phyloP scores from a whole-genome alignment of 352 stramenopile species.

The Elongisporangium anandrum region DNA sequence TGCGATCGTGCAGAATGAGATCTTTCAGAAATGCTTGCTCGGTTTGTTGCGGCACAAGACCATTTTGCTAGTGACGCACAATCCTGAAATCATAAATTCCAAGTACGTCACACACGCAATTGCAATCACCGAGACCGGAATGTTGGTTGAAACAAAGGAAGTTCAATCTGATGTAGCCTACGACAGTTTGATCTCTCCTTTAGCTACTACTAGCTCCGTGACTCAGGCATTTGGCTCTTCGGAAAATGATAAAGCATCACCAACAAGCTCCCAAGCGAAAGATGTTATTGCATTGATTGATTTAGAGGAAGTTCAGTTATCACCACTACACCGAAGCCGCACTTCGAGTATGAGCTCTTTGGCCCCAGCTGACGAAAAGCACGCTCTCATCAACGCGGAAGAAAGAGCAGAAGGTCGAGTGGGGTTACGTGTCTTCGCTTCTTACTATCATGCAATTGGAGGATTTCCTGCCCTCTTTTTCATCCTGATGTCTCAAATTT shows the following conservation, averaged over 20 bases:
- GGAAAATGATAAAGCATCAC: constrained; percentile 12
- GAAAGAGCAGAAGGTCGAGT: constrained; percentile 23
- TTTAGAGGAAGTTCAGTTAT: too few species aligned
- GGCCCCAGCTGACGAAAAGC: too few species aligned
- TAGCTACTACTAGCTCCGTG: constrained; percentile 6
- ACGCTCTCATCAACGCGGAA: constrained; percentile 21
- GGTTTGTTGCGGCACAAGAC: constrained; percentile 43
- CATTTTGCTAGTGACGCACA: constrained; percentile 55
- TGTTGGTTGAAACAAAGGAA: constrained; percentile 10
- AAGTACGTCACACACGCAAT: constrained; percentile 16
- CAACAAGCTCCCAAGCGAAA: constrained; percentile 4
- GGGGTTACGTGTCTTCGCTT: constrained; percentile 23
- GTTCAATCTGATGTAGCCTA: constrained; percentile 7
- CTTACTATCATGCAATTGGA: constrained; percentile 38
- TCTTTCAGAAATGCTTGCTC: constrained; percentile 67
- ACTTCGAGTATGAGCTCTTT: too few species aligned
- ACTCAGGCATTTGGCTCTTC: constrained; percentile 1
- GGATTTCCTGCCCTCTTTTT: constrained; percentile 24
- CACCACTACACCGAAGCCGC: too few species aligned
- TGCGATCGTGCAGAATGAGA: constrained; percentile 65
- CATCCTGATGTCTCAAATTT: constrained; percentile 48
- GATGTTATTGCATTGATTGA: constrained; percentile 9
- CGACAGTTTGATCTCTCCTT: constrained; percentile 16
- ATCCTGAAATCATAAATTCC: constrained; percentile 36
- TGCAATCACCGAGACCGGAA: constrained; percentile 16